Conservation (phyloP, 2,329 filamentous ascomycete species). For the Apiospora saccharicola region DNA sequence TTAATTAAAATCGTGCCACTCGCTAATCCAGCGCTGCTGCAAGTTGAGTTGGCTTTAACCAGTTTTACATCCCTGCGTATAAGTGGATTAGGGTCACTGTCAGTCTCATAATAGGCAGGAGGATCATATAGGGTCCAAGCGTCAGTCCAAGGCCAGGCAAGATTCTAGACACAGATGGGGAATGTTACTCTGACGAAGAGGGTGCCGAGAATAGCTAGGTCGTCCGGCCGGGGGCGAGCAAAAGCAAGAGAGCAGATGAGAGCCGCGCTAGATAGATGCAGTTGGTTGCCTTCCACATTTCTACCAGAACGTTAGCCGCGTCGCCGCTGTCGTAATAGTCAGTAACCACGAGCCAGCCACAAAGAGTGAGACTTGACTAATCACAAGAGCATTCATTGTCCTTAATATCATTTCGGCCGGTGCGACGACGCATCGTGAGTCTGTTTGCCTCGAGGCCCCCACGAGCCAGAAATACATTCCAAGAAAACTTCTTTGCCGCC, state of each 20-base stretch:
- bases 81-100: neutral
- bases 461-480: neutral
- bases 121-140: conserved; percentile 13
- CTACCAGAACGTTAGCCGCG: neutral
- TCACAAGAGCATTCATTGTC: neutral
- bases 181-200: conserved; percentile 3
- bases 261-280: neutral
- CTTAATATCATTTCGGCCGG: neutral
- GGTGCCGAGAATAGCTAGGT: conserved; percentile 3
- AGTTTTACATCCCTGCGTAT: neutral
- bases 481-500: neutral
- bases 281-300: neutral
- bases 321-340: neutral
- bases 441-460: neutral
- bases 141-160: neutral
- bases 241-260: neutral
- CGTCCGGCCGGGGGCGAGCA: neutral
- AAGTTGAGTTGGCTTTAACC: neutral
- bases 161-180: conserved; percentile 3
- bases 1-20: conserved; percentile 1
- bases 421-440: neutral
- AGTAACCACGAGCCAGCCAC: neutral
- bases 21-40: conserved; percentile 1
- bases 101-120: conserved; percentile 14
- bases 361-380: neutral